Conservation (phyloP, 2,329 filamentous ascomycete genomes). For the Hypoxylon rubiginosum region DNA sequence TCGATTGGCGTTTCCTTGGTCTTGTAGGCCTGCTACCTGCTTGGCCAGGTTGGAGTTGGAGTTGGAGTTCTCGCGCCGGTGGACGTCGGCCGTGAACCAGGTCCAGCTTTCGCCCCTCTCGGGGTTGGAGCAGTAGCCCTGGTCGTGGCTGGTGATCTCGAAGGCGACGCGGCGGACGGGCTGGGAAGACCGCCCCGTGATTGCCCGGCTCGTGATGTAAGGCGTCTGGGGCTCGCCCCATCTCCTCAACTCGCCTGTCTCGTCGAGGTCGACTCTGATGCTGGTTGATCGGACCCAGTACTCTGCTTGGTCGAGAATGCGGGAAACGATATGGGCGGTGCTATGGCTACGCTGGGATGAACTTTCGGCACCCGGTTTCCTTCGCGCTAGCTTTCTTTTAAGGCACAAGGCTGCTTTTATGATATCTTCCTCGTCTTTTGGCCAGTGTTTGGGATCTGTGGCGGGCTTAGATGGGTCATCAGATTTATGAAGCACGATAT, state of each 20-base stretch:
- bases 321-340: conserved; percentile 13
- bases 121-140: conserved; percentile 35
- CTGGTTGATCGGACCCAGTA: conserved; percentile 33
- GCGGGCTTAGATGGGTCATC: neutral
- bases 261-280: conserved; percentile 27
- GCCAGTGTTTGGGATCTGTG: conserved; percentile 17
- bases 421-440: conserved; percentile 31
- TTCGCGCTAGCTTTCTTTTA: conserved; percentile 14
- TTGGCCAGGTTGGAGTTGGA: too few relatives aligned
- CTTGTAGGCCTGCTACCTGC: conserved; percentile 20
- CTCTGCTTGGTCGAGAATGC: conserved; percentile 29
- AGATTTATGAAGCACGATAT: conserved; percentile 8
- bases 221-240: conserved; percentile 28
- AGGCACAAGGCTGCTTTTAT: conserved; percentile 27
- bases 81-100: conserved; percentile 36
- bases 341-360: neutral
- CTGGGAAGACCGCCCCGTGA: conserved; percentile 10
- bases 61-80: conserved; percentile 27
- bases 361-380: neutral
- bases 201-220: conserved; percentile 24
- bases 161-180: conserved; percentile 34
- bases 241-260: conserved; percentile 23
- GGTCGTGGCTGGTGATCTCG: conserved; percentile 33
- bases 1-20: conserved; percentile 22
- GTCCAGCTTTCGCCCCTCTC: conserved; percentile 28